Conservation (phyloP, 495 filamentous ascomycete species). For the Daldinia childiae region DNA sequence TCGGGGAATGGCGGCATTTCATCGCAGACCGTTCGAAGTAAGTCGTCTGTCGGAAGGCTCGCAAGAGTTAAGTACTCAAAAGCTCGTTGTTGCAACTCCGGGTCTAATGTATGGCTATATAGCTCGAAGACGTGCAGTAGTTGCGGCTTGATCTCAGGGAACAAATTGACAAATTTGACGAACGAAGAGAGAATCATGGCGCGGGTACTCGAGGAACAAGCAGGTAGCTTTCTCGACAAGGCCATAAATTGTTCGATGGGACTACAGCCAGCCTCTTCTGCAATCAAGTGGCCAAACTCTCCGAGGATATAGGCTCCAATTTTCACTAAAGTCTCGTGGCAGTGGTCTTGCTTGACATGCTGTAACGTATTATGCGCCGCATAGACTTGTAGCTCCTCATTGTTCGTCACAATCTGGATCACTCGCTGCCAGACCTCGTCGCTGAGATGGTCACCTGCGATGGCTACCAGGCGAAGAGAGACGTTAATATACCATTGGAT, state of each 20-base stretch:
- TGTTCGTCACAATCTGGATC: constrained; percentile 99
- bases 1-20: constrained; percentile 99
- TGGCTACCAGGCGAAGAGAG: constrained; percentile 90
- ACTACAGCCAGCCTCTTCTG: constrained; percentile 91
- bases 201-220: constrained; percentile 85
- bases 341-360: constrained; percentile 89
- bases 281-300: constrained; percentile 97
- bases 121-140: constrained; percentile 87
- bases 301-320: constrained; percentile 96
- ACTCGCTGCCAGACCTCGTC: constrained; percentile 99
- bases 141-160: constrained; percentile 98
- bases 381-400: constrained; percentile 97
- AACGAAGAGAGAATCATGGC: constrained; percentile 95
- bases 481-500: constrained; percentile 99
- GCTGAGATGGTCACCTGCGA: constrained; percentile 98
- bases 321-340: constrained; percentile 96
- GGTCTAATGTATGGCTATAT: constrained; percentile 94
- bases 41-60: constrained; percentile 85
- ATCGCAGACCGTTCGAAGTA: constrained; percentile 94
- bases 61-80: constrained; percentile 95
- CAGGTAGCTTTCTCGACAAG: constrained; percentile 87
- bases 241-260: constrained; percentile 98
- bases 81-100: constrained; percentile 94
- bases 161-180: constrained; percentile 97
- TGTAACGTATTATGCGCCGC: constrained; percentile 90